Evolutionary conservation across 257 asterid genomes (phyloP), one percentile per base, ranked within the genome.

Genomic region (Solanum bulbocastanum): DNA sequence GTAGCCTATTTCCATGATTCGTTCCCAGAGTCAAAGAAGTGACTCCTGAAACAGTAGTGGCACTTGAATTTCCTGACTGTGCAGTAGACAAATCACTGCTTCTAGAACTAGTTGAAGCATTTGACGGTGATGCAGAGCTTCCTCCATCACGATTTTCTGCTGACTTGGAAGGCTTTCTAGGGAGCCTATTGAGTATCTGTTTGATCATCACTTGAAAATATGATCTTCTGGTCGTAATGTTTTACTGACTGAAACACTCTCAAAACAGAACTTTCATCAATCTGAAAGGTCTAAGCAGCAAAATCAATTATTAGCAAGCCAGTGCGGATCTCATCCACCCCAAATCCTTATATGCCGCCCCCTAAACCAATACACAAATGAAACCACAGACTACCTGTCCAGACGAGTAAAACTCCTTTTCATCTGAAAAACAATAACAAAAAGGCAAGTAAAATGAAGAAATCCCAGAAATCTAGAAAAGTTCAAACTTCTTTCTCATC

Each of bases 101-200:
- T 86, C 93, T 93, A 5, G 91, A 89, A 88, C 90, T 74, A 87
- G 92, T 83, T 5, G 94, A 89, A 83, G 91, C 88, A 88, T 89
- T 89, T 25, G 94, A 86, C 33, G 94, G 85, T 23, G 90, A 75
- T 88, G 88, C 83, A 84, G 94, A 90, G 72, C 93, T 88, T 85
- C 95, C 94, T 69, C 95, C 96, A 90, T 94, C 95, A 39, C 95
- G 95, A 87, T 86, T 90, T 49, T 94, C 98, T 22, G 88, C 90
- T 78, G 91, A 90, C 92, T 94, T 94, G 42, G 88, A 89, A 71
- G 94, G 95, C 91, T 94, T 94, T 91, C 93, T 89, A 3, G 98
- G 98, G 89, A 94, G 94, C 93, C 91, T 93, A 90, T 93, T 94
- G 32, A 94, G 94, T 86, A 94, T 91, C 83, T 94, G 94, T 84